Conservation (phyloP, 768 basidiomycete species). For the Ramaria sp. region DNA sequence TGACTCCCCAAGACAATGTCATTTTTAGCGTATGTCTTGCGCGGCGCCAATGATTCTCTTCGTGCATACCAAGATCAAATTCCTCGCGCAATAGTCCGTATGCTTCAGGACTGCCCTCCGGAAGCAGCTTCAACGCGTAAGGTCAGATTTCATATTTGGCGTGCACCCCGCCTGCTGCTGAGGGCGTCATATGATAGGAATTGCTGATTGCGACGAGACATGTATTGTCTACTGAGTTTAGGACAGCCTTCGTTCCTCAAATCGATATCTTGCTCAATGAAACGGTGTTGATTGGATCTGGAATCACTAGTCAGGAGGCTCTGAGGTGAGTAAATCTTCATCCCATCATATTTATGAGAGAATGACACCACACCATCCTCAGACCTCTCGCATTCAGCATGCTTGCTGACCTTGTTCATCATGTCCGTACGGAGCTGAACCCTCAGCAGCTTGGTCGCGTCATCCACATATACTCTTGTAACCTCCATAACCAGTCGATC, state of each 20-base stretch:
- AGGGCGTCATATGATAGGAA: constrained; percentile 39
- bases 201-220: constrained; percentile 89
- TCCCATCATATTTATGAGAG: neutral
- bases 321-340: constrained; percentile 43
- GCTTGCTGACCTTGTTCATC: constrained; percentile 88
- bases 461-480: constrained; percentile 74
- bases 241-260: constrained; percentile 67
- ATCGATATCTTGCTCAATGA: constrained; percentile 90
- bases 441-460: constrained; percentile 65
- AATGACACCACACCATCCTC: constrained; percentile 11
- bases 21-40: constrained; percentile 82
- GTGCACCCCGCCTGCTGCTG: too few species aligned
- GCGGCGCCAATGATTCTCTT: constrained; percentile 50
- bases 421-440: constrained; percentile 74
- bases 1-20: constrained; percentile 60
- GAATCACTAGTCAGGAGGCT: constrained; percentile 76
- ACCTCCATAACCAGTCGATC: constrained; percentile 82
- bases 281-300: constrained; percentile 74
- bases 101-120: constrained; percentile 88
- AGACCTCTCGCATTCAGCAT: constrained; percentile 78
- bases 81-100: constrained; percentile 68
- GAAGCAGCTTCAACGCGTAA: constrained; percentile 75
- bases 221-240: constrained; percentile 67
- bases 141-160: constrained; percentile 26
- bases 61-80: constrained; percentile 73